phyloP scores from a whole-genome alignment of 257 asterid genomes.

The Linderniella brevidens region DNA sequence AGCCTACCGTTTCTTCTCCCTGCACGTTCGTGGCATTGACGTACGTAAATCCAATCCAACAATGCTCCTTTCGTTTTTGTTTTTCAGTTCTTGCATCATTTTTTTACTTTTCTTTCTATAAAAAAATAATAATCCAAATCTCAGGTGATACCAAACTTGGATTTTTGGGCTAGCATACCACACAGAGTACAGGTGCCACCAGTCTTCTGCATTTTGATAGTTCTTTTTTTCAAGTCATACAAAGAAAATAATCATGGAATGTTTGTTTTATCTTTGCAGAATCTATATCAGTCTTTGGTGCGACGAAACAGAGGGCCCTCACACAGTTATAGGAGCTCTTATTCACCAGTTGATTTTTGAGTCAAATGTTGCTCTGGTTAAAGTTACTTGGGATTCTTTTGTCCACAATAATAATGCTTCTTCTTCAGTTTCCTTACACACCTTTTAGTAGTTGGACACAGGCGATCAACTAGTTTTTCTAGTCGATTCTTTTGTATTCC shows the following conservation, averaged over 20 bases:
- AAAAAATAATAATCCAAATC: background rate
- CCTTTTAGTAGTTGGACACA: too few relatives aligned
- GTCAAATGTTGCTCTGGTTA: too few relatives aligned
- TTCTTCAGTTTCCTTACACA: too few relatives aligned
- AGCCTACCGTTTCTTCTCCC: slow-evolving; percentile 54
- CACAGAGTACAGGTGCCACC: slow-evolving; percentile 54
- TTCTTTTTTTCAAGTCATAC: slow-evolving; percentile 1
- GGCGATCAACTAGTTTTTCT: too few relatives aligned
- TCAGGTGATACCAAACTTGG: slow-evolving; percentile 84
- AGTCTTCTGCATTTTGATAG: background rate
- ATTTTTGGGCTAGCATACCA: slow-evolving; percentile 82
- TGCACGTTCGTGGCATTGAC: slow-evolving; percentile 79
- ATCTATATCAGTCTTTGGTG: slow-evolving; percentile 30
- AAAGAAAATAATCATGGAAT: background rate
- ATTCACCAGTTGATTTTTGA: slow-evolving; percentile 81
- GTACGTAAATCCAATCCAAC: slow-evolving; percentile 27
- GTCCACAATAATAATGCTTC: too few relatives aligned
- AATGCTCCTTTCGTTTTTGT: background rate
- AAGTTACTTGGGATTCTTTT: too few relatives aligned
- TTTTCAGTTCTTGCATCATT: background rate
- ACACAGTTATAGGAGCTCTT: slow-evolving; percentile 55
- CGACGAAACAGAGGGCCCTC: slow-evolving; percentile 80
- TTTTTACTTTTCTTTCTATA: slow-evolving; percentile 2
- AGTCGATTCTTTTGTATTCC: too few relatives aligned
- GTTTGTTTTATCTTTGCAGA: slow-evolving; percentile 23